Base-by-base conservation (phyloP, 2,329 filamentous ascomycete species). In the Penicillium palitans region DNA sequence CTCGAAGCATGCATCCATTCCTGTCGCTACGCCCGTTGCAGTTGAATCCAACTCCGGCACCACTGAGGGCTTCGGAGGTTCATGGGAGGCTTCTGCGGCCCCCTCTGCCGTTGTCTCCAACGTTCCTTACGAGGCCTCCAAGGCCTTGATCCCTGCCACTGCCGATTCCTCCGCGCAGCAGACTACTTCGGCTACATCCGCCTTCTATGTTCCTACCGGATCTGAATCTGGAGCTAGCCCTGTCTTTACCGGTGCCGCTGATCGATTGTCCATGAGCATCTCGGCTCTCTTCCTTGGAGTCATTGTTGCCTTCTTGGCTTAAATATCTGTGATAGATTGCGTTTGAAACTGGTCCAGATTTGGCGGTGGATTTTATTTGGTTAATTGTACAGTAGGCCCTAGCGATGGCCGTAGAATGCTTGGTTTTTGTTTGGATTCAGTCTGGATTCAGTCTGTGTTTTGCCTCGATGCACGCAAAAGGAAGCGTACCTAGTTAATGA, bases 161-260 rank as follows among this genome's bases (percentile, higher is more conserved):
- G 44, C 50, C 6, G 42, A 17, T 48, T 42, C 6, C 8, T 48
- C 50, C 4, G n/a, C 55, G 3, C n/a, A 40, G 13, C 15, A 29
- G 17, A 10, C 35, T 6, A n/a, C 50, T 1, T 51, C 37, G 5
- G 33, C 41, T 19, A 40, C 48, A 13, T 31, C 55, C 29, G 29
- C 21, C 1, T 19, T 29, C 50, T 58, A 37, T 27, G 42, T 54
- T 27, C 37, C 55, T 3, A 54, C 29, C n/a, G 42, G 27, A 8
- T 48, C 55, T 31, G 17, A 41, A 21, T 48, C 51, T 7, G 48
- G 55, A 27, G 35, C 13, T 6, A 21, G 42, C 29, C 55, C 55
- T 15, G 37, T 54, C 15, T 58, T 58, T 24, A 58, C 55, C 6
- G 55, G 55, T 8, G 50, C 50, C n/a, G 55, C 50, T 6, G 35